Evolutionary conservation across 2,329 filamentous ascomycete genomes (phyloP).

Genomic region (Trichoderma sp.): DNA sequence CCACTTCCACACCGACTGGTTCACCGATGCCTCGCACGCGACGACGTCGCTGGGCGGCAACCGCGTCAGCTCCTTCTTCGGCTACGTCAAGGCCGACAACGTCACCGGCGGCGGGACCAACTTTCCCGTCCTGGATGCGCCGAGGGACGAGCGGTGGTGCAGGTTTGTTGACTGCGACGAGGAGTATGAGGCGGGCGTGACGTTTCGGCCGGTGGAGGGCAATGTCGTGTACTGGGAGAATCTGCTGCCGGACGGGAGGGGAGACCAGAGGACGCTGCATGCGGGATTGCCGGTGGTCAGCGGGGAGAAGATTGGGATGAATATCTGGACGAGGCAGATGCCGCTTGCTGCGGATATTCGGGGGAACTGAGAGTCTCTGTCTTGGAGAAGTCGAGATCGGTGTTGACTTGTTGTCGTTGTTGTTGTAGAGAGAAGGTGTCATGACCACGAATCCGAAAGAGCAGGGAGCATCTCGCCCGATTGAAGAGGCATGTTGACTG

Average conservation of each 20-base stretch:
- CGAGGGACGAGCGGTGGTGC: slow-evolving; percentile 46
- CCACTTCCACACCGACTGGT: slow-evolving; percentile 57
- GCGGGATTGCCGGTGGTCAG: slow-evolving; percentile 50
- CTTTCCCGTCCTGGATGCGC: slow-evolving; percentile 49
- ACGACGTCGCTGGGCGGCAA: slow-evolving; percentile 48
- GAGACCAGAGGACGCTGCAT: slow-evolving; percentile 50
- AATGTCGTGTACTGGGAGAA: slow-evolving; percentile 56
- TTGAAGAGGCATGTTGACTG: no score
- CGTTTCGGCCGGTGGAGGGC: slow-evolving; percentile 50
- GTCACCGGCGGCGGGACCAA: slow-evolving; percentile 53
- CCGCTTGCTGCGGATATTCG: slow-evolving; percentile 38
- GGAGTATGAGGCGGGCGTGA: slow-evolving; percentile 50
- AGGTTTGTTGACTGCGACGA: slow-evolving; percentile 52
- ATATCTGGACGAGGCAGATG: slow-evolving; percentile 54
- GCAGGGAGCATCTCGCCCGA: no score
- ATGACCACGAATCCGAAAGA: no score
- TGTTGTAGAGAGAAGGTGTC: neutral
- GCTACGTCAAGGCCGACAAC: slow-evolving; percentile 48
- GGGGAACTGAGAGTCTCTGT: neutral
- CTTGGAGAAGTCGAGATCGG: neutral
- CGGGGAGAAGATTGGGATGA: slow-evolving; percentile 55
- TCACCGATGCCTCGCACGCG: slow-evolving; percentile 45
- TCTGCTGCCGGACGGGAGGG: slow-evolving; percentile 43
- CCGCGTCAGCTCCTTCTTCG: slow-evolving; percentile 51
- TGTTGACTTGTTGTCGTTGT: no score